A percentile compares a stretch with the other conserved stretches of the same genome.
Evolutionary conservation across 208 protist species (phyloP).

Genomic region (Crithidia fasciculata): DNA sequence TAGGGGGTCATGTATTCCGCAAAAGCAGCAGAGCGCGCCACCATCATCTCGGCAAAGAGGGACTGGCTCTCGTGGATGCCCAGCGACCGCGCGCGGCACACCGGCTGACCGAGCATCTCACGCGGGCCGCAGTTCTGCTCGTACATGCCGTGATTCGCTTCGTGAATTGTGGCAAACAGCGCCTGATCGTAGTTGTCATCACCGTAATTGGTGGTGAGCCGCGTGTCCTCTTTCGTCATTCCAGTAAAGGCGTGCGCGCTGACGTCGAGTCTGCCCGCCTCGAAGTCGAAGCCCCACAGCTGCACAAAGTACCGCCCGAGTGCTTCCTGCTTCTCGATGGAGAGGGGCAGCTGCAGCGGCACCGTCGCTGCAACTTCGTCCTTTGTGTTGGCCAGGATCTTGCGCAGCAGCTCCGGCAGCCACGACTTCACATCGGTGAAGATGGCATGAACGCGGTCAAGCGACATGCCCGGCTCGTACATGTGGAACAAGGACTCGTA

Average conservation of each 20-base stretch:
- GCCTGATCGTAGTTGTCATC: constrained; percentile 43
- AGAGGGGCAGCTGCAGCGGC: constrained; percentile 33
- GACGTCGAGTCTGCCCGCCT: constrained; percentile 72
- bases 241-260: constrained; percentile 81
- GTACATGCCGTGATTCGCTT: constrained; percentile 28
- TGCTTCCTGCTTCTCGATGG: constrained; percentile 40
- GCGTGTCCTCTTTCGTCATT: constrained; percentile 64
- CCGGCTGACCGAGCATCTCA: constrained; percentile 55
- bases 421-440: constrained; percentile 67
- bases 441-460: constrained; percentile 44
- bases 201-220: constrained; percentile 79
- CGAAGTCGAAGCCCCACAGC: constrained; percentile 79
- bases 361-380: constrained; percentile 13
- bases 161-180: constrained; percentile 52
- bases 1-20: constrained; percentile 45
- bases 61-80: constrained; percentile 87
- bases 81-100: constrained; percentile 56
- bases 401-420: constrained; percentile 61
- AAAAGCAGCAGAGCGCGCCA: constrained; percentile 64
- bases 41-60: constrained; percentile 74
- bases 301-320: constrained; percentile 44
- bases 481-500: constrained; percentile 72
- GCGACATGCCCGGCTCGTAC: constrained; percentile 73
- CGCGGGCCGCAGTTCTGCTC: constrained; percentile 50
- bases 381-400: constrained; percentile 47